Percentiles rank a stretch among this genome's conserved stretches.
Evolutionary conservation across 768 basidiomycete genomes (phyloP).

Genomic region (Leucogyrophana mollusca): DNA sequence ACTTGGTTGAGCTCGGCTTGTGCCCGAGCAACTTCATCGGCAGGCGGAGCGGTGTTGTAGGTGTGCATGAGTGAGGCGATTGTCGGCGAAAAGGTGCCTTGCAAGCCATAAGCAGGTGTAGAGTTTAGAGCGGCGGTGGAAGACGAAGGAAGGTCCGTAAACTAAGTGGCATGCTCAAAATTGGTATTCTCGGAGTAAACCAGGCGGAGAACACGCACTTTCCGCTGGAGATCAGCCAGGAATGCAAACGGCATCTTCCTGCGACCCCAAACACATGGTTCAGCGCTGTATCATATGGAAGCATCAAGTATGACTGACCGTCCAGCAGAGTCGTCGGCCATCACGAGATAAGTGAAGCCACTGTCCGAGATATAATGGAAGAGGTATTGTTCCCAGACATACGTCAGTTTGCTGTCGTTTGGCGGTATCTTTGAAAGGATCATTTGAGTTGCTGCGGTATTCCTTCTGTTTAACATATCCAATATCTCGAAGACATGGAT

Average conservation of each 20-base stretch:
- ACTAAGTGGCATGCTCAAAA: constrained; percentile 36
- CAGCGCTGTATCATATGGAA: neutral
- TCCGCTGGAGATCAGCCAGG: constrained; percentile 80
- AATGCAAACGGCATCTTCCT: constrained; percentile 96
- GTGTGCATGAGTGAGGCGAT: constrained; percentile 78
- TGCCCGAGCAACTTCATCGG: constrained; percentile 87
- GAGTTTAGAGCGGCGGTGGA: constrained; percentile 50
- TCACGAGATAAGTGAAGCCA: constrained; percentile 85
- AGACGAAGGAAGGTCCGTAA: constrained; percentile 60
- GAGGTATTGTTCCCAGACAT: constrained; percentile 91
- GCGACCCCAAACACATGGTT: constrained; percentile 6
- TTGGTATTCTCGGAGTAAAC: constrained; percentile 4
- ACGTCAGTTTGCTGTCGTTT: constrained; percentile 77
- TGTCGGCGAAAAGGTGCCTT: constrained; percentile 68
- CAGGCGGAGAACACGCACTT: constrained; percentile 38
- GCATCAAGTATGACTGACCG: constrained; percentile 47
- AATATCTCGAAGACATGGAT: neutral
- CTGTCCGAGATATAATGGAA: constrained; percentile 94
- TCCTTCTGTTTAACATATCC: constrained; percentile 2
- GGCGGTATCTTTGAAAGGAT: constrained; percentile 96
- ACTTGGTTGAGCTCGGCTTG: constrained; percentile 87
- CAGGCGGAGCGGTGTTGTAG: constrained; percentile 86
- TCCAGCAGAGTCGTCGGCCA: constrained; percentile 92
- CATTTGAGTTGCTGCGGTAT: constrained; percentile 68
- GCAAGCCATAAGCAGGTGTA: constrained; percentile 61